phyloP scores from a whole-genome alignment of 2,329 filamentous ascomycete species.

The Arthrinium phaeospermum region DNA sequence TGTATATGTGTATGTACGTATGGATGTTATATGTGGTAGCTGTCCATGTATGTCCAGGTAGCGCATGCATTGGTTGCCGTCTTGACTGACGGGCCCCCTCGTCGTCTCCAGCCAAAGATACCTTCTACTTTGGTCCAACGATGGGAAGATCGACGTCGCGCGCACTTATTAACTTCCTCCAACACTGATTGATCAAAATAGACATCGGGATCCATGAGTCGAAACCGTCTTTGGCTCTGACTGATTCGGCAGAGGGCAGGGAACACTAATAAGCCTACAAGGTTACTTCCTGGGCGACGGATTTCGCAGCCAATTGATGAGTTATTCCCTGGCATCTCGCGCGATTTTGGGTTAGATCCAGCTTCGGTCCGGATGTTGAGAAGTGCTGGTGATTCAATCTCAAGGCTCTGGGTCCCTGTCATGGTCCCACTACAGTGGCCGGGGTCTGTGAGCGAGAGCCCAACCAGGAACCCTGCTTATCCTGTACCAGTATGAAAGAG shows the following conservation, averaged over 20 bases:
- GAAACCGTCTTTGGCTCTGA: slow-evolving; percentile 1
- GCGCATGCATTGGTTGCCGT: slow-evolving; percentile 46
- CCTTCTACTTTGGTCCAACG: neutral
- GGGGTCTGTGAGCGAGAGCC: neutral
- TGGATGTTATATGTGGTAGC: slow-evolving; percentile 28
- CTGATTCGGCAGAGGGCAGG: neutral
- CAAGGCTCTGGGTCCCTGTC: neutral
- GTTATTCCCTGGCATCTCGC: slow-evolving; percentile 13
- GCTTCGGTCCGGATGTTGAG: slow-evolving; percentile 16
- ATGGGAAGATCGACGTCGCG: slow-evolving; percentile 9
- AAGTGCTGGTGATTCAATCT: slow-evolving; percentile 14
- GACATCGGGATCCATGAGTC: neutral
- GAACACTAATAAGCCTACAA: neutral
- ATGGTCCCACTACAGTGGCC: neutral
- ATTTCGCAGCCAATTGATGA: neutral
- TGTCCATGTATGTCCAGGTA: slow-evolving; percentile 39
- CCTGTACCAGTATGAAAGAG: neutral
- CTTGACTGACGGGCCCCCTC: slow-evolving; percentile 28
- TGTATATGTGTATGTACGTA: slow-evolving; percentile 24
- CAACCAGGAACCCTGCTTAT: slow-evolving; percentile 10
- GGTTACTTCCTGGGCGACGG: slow-evolving; percentile 9
- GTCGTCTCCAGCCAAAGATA: neutral
- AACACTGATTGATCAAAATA: neutral
- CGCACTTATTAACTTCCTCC: slow-evolving; percentile 10
- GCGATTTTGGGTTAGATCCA: slow-evolving; percentile 14